Evolutionary conservation across 2,329 filamentous ascomycete genomes (phyloP).

Genomic region (Trichoderma harzianum): DNA sequence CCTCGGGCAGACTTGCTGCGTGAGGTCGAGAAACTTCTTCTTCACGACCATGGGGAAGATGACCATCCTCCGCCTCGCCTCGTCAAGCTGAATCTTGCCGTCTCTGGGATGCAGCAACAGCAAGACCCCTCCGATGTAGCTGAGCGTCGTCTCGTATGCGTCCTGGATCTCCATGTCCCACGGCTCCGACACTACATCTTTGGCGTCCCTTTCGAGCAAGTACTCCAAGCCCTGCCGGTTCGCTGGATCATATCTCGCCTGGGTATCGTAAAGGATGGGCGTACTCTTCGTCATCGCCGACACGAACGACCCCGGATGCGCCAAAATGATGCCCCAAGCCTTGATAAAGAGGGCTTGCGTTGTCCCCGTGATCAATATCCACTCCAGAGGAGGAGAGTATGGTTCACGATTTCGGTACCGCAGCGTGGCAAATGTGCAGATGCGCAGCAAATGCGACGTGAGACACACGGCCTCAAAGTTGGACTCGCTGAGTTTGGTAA

Average conservation of each 20-base stretch:
- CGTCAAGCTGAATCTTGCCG: neutral
- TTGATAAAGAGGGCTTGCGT: slow-evolving; percentile 16
- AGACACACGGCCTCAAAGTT: slow-evolving; percentile 20
- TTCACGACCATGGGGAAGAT: slow-evolving; percentile 20
- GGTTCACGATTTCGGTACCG: slow-evolving; percentile 19
- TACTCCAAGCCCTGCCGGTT: slow-evolving; percentile 18
- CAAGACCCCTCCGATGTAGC: slow-evolving; percentile 21
- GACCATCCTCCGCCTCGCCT: slow-evolving; percentile 14
- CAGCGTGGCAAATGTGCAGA: slow-evolving; percentile 22
- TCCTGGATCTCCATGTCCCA: slow-evolving; percentile 22
- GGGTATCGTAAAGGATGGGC: slow-evolving; percentile 18
- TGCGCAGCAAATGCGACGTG: slow-evolving; percentile 20
- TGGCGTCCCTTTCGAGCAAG: slow-evolving; percentile 18
- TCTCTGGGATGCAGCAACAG: neutral
- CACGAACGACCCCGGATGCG: slow-evolving; percentile 9
- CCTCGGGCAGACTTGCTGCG: slow-evolving; percentile 10
- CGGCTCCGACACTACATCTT: slow-evolving; percentile 14
- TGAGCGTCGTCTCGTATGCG: slow-evolving; percentile 22
- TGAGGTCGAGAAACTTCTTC: slow-evolving; percentile 17
- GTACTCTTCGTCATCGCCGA: slow-evolving; percentile 16
- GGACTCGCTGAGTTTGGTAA: slow-evolving; percentile 9
- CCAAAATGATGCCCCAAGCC: slow-evolving; percentile 11
- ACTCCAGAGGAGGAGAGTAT: slow-evolving; percentile 22
- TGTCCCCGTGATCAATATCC: slow-evolving; percentile 23
- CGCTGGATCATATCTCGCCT: slow-evolving; percentile 13